phyloP scores from a whole-genome alignment of 2,329 filamentous ascomycete species.

The Apiospora pterosperma region DNA sequence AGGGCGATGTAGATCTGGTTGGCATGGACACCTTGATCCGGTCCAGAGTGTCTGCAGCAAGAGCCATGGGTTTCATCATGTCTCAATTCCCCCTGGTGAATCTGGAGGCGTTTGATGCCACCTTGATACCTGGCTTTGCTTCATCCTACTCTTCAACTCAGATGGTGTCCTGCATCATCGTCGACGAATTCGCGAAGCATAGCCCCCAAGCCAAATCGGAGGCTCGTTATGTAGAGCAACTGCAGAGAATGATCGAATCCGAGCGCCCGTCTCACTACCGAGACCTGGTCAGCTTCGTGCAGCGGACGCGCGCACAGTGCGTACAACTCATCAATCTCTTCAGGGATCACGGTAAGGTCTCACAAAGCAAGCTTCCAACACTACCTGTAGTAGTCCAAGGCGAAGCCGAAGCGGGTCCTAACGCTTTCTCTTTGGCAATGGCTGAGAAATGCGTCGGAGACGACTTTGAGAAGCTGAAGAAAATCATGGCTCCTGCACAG shows the following conservation, averaged over 20 bases:
- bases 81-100: constrained; percentile 65
- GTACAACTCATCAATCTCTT: constrained; percentile 88
- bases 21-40: constrained; percentile 84
- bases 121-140: constrained; percentile 62
- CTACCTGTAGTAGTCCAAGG: constrained; percentile 92
- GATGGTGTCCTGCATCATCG: constrained; percentile 74
- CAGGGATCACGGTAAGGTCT: constrained; percentile 82
- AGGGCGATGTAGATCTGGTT: constrained; percentile 92
- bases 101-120: constrained; percentile 61
- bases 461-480: constrained; percentile 87
- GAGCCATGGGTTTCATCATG: constrained; percentile 82
- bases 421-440: constrained; percentile 82
- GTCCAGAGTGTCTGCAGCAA: constrained; percentile 82
- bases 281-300: constrained; percentile 85
- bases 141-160: constrained; percentile 83
- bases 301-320: constrained; percentile 87
- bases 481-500: constrained; percentile 82
- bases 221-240: constrained; percentile 56
- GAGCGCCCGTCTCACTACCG: constrained; percentile 81
- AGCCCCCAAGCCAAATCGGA: constrained; percentile 43
- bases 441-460: constrained; percentile 83
- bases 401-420: constrained; percentile 85
- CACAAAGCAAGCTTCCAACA: constrained; percentile 69
- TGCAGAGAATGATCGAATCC: constrained; percentile 75
- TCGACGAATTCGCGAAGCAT: constrained; percentile 82